A percentile compares a stretch with the other conserved stretches of the same genome.
Conservation (phyloP, 2,329 filamentous ascomycete genomes). For the Didymella arachidicola region DNA sequence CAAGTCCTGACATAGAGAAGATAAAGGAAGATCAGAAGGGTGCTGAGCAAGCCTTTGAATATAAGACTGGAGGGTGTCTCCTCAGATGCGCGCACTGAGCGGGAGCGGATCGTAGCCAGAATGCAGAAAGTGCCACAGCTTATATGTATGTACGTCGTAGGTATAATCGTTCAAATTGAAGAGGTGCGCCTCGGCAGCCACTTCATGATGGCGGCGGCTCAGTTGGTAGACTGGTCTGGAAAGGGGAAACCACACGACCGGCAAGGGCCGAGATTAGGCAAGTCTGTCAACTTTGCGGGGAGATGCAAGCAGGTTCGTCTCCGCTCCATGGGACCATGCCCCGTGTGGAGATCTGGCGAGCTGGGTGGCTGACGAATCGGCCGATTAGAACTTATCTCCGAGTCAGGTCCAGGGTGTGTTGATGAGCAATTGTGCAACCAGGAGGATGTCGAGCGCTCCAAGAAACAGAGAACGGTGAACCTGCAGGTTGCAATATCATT, state of each 20-base stretch:
- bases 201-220: conserved; percentile 18
- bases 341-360: conserved; percentile 32
- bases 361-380: conserved; percentile 8
- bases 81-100: conserved; percentile 8
- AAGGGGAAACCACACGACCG: conserved; percentile 22
- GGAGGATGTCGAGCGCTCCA: background rate
- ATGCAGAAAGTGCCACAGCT: conserved; percentile 10
- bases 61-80: conserved; percentile 4
- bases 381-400: conserved; percentile 23
- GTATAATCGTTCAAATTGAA: conserved; percentile 11
- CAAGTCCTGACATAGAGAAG: conserved; percentile 17
- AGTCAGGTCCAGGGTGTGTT: conserved; percentile 8
- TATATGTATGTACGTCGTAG: conserved; percentile 17
- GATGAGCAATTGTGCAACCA: conserved; percentile 6
- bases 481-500: conserved; percentile 4
- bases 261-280: conserved; percentile 25
- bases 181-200: conserved; percentile 18
- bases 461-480: conserved; percentile 1
- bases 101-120: background rate
- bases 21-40: conserved; percentile 1
- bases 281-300: conserved; percentile 29
- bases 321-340: conserved; percentile 18
- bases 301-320: conserved; percentile 23
- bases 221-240: conserved; percentile 24
- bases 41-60: background rate